Percentiles rank a stretch among this genome's conserved stretches.
These are phyloP conservation scores for Globisporangium polare DNA, from an alignment of 352 stramenopile species.

Conservation along the genomic window DNA sequence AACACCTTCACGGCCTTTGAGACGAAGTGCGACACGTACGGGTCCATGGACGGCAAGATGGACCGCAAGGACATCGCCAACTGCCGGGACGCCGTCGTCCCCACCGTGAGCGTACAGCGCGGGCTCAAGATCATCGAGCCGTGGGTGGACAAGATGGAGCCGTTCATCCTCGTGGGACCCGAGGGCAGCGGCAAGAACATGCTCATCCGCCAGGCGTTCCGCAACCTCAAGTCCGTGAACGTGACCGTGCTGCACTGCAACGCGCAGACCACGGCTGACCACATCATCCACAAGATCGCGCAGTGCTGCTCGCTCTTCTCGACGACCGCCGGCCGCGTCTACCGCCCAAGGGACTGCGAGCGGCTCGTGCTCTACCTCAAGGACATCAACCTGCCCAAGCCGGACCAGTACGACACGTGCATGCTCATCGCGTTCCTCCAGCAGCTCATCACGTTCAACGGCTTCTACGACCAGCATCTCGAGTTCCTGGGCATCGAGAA, in stretches of 20 bases:
- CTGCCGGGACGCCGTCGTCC: constrained; percentile 51
- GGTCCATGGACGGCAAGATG: constrained; percentile 59
- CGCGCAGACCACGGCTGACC: constrained; percentile 90
- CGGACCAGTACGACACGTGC: constrained; percentile 95
- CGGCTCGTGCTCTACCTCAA: constrained; percentile 94
- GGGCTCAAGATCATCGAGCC: constrained; percentile 85
- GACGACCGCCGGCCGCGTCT: constrained; percentile 88
- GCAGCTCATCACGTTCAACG: constrained; percentile 93
- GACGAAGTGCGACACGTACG: constrained; percentile 79
- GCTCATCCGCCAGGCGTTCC: constrained; percentile 90
- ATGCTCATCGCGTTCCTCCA: constrained; percentile 96
- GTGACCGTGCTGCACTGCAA: constrained; percentile 93
- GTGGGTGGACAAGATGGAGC: constrained; percentile 92
- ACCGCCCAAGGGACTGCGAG: constrained; percentile 90
- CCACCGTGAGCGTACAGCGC: constrained; percentile 82
- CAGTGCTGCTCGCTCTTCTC: constrained; percentile 93
- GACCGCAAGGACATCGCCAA: constrained; percentile 42
- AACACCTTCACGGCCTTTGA: constrained; percentile 67
- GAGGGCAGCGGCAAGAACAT: constrained; percentile 95
- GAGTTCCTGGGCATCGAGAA: constrained; percentile 94
- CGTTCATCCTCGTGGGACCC: constrained; percentile 94
- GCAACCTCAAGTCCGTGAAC: constrained; percentile 64
- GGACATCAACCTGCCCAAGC: constrained; percentile 95
- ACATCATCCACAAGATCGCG: constrained; percentile 94
- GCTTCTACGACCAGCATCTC: constrained; percentile 94